Evolutionary conservation across 1,139 yeast genomes (phyloP), one percentile per base, ranked within the genome.

Genomic region (Yamadazyma conglobata): DNA sequence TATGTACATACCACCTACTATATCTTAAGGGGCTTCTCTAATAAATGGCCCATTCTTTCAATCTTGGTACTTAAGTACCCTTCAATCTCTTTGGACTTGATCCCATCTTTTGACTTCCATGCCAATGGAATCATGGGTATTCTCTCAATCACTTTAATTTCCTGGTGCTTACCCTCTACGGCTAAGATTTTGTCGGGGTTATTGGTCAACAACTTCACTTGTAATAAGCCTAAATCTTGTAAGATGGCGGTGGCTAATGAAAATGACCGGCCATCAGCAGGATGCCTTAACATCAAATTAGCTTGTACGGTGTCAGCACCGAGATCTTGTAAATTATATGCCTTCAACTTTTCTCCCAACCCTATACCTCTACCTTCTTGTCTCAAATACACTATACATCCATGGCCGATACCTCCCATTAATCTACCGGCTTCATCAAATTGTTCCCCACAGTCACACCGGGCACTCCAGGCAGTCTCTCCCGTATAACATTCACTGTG

Each of bases 291-390:
- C 63, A 93, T 58, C 41, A 93, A 64, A 58, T 93, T 93, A 10
- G 98, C 98, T 56, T 89, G 94, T 8, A 93, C 97, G 0, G 98
- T 93, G 57, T 93, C 98, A 5, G 97, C 97, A 7, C 99, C 99
- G 37, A 93, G 69, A 58, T 93, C 99, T 61, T 93, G 98, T 44
- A 93, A 66, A 52, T 93, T 93, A 59, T 93, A 93, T 1, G 98
- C 98, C 60, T 93, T 93, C 46, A 93, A 71, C 60, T 93, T 93
- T 53, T 93, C 98, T 14, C 96, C 95, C 13, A 93, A 70, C 4
- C 99, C 99, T 43, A 93, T 93, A 14, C 98, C 98, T 38, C 99
- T 77, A 33, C 99, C 99, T 58, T 93, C 99, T 58, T 93, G 99
- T 50, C 99, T 77, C 41, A 93, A 66, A 55, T 93, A 93, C 2